phyloP scores from a whole-genome alignment of 2,329 filamentous ascomycete genomes.

The Cladosporium sp. region DNA sequence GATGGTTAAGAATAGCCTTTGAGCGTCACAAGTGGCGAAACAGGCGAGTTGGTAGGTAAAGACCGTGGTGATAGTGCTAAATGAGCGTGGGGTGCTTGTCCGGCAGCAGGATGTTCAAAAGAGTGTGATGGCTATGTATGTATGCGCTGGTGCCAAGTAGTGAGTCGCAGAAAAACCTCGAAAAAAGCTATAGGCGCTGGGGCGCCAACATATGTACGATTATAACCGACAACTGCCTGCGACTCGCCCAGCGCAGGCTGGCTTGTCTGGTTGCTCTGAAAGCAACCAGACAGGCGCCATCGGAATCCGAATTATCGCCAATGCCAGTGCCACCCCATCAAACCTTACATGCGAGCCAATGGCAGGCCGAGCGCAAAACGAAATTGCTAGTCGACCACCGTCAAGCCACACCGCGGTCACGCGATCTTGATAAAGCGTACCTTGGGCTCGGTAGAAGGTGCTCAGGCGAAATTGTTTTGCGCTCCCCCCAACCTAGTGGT shows the following conservation, averaged over 20 bases:
- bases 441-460: background rate
- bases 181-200: background rate
- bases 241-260: background rate
- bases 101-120: slow-evolving; percentile 4
- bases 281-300: background rate
- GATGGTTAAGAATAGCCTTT: slow-evolving; percentile 2
- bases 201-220: background rate
- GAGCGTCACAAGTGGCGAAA: background rate
- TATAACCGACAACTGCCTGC: background rate
- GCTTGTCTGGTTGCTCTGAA: background rate
- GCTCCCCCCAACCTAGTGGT: background rate
- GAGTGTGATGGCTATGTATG: slow-evolving; percentile 1
- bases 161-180: slow-evolving; percentile 1
- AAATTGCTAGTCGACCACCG: too few relatives aligned
- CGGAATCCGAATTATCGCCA: background rate
- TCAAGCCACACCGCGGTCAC: too few relatives aligned
- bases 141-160: background rate
- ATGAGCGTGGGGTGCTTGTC: slow-evolving; percentile 11
- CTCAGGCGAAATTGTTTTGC: background rate
- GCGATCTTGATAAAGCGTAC: background rate
- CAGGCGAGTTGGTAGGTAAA: background rate
- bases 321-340: background rate
- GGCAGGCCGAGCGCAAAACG: background rate
- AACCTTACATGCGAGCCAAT: background rate
- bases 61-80: background rate